Percentiles rank a stretch among this genome's conserved stretches.
These are phyloP conservation scores for Geranomyces variabilis DNA, from an alignment of 192 early-diverging fungal genomes.

Conservation along the genomic window DNA sequence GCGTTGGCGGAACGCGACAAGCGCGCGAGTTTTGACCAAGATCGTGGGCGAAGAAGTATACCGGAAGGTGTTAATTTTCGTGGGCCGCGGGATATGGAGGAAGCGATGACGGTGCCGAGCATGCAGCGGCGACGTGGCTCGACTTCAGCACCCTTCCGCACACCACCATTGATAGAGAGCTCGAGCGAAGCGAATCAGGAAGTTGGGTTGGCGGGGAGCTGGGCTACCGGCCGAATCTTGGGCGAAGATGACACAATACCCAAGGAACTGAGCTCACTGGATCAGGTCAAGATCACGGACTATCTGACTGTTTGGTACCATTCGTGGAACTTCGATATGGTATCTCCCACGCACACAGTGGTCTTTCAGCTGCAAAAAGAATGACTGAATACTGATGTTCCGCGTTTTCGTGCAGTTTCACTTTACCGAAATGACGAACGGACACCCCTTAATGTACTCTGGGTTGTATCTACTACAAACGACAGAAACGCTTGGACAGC, in stretches of 20 bases:
- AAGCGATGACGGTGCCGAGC: not conserved
- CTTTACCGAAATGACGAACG: constrained; percentile 45
- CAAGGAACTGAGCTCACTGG: constrained; percentile 9
- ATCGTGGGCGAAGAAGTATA: constrained; percentile 1
- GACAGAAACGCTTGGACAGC: constrained; percentile 34
- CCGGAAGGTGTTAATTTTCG: not conserved
- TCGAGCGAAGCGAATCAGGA: not conserved
- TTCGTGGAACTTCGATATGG: constrained; percentile 43
- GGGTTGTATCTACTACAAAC: constrained; percentile 43
- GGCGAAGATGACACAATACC: constrained; percentile 4
- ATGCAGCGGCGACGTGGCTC: not conserved
- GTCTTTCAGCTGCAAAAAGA: not conserved
- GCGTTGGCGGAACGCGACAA: not conserved
- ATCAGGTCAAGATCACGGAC: constrained; percentile 33
- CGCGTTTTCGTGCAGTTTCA: constrained; percentile 33
- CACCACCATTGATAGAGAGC: constrained; percentile 3
- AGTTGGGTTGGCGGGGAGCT: not conserved
- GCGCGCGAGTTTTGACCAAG: not conserved
- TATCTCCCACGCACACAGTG: not conserved
- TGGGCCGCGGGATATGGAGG: not conserved
- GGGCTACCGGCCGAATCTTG: not conserved
- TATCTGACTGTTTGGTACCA: constrained; percentile 38
- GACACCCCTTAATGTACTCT: constrained; percentile 50
- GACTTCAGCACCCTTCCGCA: not conserved
- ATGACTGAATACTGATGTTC: no score